phyloP scores from a whole-genome alignment of 2,329 filamentous ascomycete species.

The Neoscytalidium dimidiatum region DNA sequence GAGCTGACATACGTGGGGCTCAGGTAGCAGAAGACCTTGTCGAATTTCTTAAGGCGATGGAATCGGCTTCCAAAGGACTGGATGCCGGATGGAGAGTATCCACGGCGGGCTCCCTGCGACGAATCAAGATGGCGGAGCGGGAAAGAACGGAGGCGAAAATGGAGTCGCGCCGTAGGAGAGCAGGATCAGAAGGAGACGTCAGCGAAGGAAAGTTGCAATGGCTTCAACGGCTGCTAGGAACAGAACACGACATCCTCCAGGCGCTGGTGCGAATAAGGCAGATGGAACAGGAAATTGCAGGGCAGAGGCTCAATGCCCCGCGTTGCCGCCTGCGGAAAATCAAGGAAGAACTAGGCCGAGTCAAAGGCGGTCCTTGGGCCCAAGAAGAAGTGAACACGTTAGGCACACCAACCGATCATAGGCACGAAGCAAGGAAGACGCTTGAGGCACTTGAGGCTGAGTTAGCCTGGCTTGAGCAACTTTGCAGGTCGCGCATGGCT shows the following conservation, averaged over 20 bases:
- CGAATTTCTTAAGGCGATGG: neutral
- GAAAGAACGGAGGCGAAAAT: neutral
- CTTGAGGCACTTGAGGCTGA: neutral
- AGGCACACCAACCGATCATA: neutral
- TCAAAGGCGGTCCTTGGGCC: neutral
- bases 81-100: neutral
- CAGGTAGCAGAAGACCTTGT: neutral
- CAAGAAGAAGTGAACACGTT: constrained; percentile 5
- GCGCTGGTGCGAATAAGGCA: neutral
- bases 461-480: neutral
- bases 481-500: neutral
- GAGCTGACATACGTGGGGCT: neutral
- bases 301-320: constrained; percentile 1
- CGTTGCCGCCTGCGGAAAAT: constrained; percentile 14
- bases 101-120: neutral
- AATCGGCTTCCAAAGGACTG: neutral
- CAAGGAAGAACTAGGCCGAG: neutral
- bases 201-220: neutral
- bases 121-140: neutral
- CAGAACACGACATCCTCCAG: neutral
- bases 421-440: constrained; percentile 3
- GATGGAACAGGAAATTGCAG: constrained; percentile 14
- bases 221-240: neutral
- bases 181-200: neutral
- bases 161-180: neutral